Base-by-base conservation (phyloP, 2,329 filamentous ascomycete genomes). In the Botrytis porri region DNA sequence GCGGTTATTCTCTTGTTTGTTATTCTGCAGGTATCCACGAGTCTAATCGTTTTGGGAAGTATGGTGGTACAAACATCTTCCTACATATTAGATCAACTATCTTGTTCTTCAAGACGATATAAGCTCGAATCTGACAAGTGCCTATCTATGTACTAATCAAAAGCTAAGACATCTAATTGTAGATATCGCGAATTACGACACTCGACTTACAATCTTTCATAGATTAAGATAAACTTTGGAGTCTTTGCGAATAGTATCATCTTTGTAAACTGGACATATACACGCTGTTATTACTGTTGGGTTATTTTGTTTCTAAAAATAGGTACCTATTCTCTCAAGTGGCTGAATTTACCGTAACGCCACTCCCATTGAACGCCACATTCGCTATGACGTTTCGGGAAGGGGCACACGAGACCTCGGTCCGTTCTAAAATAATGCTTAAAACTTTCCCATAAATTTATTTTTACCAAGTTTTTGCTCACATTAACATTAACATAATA, bases 391-490 rank as follows among this genome's bases (percentile, higher is more conserved):
- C 64, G 45, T 70, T 70, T 63, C 41, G 35, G 39, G 54, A 57
- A 70, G 39, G 54, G 57, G 22, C 29, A 61, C 41, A 62, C 57
- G 54, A 70, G 57, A 70, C 67, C 67, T 70, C 43, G 45, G 64
- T 12, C 25, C 16, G 45, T 70, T 70, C 20, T 32, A 45, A 57
- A 62, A 16, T 20, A n/a, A 66, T 32, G 61, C 39, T 39, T 39
- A 66, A 51, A 66, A 51, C 63, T 66, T 66, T 66, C 63, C 32
- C 32, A 43, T 43, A 37, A 65, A 35, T 48, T 48, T 65, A 37
- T 65, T 65, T 22, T 20, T 25, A 65, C 14, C 14, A 62, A 39
- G 14, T 63, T 61, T 63, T 29, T 41, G 12, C 25, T 62, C 16
- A 62, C 61, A 14, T 63, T 39, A 63, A 62, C n/a, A 63, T 63